These are phyloP conservation scores for Lindgomyces ingoldianus DNA, from an alignment of 495 filamentous ascomycete genomes.

Conservation along the genomic window DNA sequence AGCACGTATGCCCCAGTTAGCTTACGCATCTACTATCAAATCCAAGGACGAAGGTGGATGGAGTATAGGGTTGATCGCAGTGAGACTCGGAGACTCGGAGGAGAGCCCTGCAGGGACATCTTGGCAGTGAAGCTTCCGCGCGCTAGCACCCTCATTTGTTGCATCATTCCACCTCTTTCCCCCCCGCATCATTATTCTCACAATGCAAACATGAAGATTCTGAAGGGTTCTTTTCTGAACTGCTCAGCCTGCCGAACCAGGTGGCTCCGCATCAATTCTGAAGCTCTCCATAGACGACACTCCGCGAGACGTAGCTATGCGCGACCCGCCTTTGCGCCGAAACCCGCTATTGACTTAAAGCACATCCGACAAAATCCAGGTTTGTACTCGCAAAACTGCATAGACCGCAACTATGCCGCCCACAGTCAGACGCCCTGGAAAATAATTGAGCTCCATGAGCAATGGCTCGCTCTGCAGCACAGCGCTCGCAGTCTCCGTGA, in stretches of 20 bases:
- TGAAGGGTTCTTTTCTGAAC: not conserved
- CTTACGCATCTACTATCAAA: too few species aligned
- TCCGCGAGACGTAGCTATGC: conserved; percentile 37
- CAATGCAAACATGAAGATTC: conserved; percentile 6
- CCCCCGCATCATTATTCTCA: not conserved
- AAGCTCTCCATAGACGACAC: not conserved
- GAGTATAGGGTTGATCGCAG: not conserved
- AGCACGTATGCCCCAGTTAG: too few species aligned
- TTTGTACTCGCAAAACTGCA: conserved; percentile 77
- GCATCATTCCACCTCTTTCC: not conserved
- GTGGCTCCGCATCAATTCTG: not conserved
- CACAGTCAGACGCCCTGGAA: conserved; percentile 64
- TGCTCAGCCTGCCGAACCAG: conserved; percentile 16
- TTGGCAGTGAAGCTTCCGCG: not conserved
- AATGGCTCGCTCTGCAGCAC: conserved; percentile 60
- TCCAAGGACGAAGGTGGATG: not conserved
- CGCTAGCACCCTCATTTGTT: not conserved
- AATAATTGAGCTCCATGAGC: conserved; percentile 69
- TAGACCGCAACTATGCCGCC: conserved; percentile 77
- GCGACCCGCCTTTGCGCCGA: conserved; percentile 75
- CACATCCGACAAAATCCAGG: conserved; percentile 81
- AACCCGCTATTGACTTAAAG: conserved; percentile 76
- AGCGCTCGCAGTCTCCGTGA: conserved; percentile 59
- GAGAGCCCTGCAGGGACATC: not conserved
- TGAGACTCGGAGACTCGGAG: not conserved